phyloP scores from a whole-genome alignment of 768 basidiomycete genomes.

The Boletus fagicola region DNA sequence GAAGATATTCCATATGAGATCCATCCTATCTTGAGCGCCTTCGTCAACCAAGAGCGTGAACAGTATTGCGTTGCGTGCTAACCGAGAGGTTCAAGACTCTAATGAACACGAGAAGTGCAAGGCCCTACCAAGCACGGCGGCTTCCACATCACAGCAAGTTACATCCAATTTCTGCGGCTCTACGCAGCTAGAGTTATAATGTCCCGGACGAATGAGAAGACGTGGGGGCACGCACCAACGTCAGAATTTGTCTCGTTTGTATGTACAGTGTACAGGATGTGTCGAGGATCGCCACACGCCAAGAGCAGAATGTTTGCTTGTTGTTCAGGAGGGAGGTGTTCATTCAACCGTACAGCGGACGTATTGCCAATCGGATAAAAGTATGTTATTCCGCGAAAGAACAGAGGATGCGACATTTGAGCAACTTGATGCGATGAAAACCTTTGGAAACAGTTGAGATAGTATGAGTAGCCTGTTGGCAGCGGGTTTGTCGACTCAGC shows the following conservation, averaged over 20 bases:
- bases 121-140: conserved; percentile 29
- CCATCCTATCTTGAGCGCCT: conserved; percentile 10
- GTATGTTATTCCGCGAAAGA: conserved; percentile 34
- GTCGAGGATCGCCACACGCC: conserved; percentile 57
- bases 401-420: conserved; percentile 27
- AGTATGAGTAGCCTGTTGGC: background rate
- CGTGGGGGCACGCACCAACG: conserved; percentile 7
- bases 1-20: conserved; percentile 32
- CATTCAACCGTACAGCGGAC: conserved; percentile 47
- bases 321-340: conserved; percentile 46
- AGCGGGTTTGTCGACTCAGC: background rate
- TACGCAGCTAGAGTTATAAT: conserved; percentile 3
- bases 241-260: conserved; percentile 9
- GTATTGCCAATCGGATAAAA: conserved; percentile 66
- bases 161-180: conserved; percentile 27
- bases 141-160: conserved; percentile 32
- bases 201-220: background rate
- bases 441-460: background rate
- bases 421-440: background rate
- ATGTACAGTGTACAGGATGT: conserved; percentile 49
- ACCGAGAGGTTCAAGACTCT: background rate
- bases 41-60: conserved; percentile 31
- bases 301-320: conserved; percentile 50
- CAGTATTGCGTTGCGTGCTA: conserved; percentile 31
- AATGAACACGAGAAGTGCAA: background rate